These are phyloP conservation scores for Epithele typhae DNA, from an alignment of 768 basidiomycete species.

Conservation along the genomic window DNA sequence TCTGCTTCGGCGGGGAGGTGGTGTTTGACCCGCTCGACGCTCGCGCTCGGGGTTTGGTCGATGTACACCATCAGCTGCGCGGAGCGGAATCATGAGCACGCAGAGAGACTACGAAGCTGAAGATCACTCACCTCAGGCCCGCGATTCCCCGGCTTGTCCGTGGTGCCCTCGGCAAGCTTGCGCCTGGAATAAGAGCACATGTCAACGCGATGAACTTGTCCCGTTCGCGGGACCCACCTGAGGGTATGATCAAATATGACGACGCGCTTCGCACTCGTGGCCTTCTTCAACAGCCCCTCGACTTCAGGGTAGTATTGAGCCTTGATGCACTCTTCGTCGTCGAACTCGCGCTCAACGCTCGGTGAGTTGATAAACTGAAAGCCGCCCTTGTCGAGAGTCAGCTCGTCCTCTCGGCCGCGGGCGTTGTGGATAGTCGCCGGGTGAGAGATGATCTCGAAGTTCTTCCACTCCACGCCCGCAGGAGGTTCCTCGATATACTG, in stretches of 20 bases:
- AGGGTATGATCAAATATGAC: slow-evolving; percentile 44
- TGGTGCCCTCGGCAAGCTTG: too few relatives aligned
- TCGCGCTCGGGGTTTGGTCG: slow-evolving; percentile 38
- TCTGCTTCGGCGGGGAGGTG: slow-evolving; percentile 40
- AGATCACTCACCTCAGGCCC: too few relatives aligned
- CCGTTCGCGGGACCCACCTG: slow-evolving; percentile 23
- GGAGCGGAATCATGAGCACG: not conserved
- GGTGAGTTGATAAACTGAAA: slow-evolving; percentile 35
- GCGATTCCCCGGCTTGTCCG: too few relatives aligned
- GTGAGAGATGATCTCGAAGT: slow-evolving; percentile 26
- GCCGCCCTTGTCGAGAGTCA: slow-evolving; percentile 37
- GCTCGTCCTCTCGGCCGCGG: slow-evolving; percentile 26
- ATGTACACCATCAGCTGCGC: slow-evolving; percentile 37
- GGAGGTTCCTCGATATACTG: slow-evolving; percentile 27
- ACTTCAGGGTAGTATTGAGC: slow-evolving; percentile 38
- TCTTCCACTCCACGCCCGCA: slow-evolving; percentile 19
- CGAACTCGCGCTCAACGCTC: slow-evolving; percentile 36
- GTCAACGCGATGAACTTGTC: too few relatives aligned
- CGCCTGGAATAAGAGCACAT: too few relatives aligned
- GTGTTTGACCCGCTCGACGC: slow-evolving; percentile 32
- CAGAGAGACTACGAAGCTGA: not conserved
- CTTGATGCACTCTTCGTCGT: slow-evolving; percentile 35
- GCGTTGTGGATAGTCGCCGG: slow-evolving; percentile 26
- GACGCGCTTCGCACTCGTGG: slow-evolving; percentile 34
- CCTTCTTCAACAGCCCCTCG: slow-evolving; percentile 36